phyloP scores from a whole-genome alignment of 2,329 filamentous ascomycete species.

The Magnaporthiopsis rhizophila region DNA sequence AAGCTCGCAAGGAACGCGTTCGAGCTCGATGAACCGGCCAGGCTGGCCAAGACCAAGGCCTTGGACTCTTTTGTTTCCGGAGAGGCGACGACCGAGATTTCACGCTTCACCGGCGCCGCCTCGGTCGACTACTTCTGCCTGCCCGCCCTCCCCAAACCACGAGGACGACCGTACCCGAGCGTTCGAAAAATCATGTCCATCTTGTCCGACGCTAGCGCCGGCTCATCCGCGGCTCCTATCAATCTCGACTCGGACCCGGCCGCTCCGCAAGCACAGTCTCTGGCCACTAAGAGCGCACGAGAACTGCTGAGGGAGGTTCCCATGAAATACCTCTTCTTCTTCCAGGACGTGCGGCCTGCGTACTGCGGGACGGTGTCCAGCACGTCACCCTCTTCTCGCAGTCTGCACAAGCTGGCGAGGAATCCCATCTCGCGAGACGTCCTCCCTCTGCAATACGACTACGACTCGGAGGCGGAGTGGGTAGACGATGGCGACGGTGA shows the following conservation, averaged over 20 bases:
- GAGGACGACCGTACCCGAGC: constrained; percentile 40
- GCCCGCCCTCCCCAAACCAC: constrained; percentile 25
- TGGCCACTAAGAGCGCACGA: constrained; percentile 22
- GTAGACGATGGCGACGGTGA: constrained; percentile 66
- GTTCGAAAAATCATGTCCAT: constrained; percentile 54
- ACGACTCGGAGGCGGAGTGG: constrained; percentile 83
- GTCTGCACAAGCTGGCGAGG: constrained; percentile 43
- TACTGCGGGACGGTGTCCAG: constrained; percentile 69
- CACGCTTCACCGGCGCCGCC: constrained; percentile 28
- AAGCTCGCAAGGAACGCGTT: constrained; percentile 56
- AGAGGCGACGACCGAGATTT: constrained; percentile 32
- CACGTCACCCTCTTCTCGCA: constrained; percentile 37
- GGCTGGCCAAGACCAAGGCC: constrained; percentile 39
- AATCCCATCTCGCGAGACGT: constrained; percentile 41
- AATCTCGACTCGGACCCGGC: constrained; percentile 12
- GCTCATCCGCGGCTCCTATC: constrained; percentile 22
- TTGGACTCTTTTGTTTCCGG: constrained; percentile 45
- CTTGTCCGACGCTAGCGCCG: constrained; percentile 21
- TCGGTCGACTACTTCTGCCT: constrained; percentile 38
- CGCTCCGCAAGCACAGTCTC: neutral
- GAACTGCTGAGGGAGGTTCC: constrained; percentile 44
- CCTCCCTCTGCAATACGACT: constrained; percentile 70
- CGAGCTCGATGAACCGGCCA: constrained; percentile 49
- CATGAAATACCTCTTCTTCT: constrained; percentile 55
- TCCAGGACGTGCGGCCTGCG: constrained; percentile 57